Conservation (phyloP, 768 basidiomycete genomes). For the Psilocybe azurescens region DNA sequence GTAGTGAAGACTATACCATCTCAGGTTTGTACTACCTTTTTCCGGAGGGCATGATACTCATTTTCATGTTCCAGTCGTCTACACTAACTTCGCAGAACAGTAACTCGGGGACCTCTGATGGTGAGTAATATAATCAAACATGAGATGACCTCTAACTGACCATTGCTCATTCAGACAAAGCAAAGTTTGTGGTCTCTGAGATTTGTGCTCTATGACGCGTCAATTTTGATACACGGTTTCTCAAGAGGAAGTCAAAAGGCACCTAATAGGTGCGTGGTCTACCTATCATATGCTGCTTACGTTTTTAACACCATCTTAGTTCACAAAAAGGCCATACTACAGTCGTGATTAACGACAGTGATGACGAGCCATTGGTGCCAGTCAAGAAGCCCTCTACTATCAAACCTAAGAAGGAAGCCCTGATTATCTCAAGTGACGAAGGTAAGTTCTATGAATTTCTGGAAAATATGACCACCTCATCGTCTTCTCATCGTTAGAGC, state of each 20-base stretch:
- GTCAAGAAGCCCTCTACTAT: slow-evolving; percentile 18
- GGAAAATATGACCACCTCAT: not conserved
- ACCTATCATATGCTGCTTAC: not conserved
- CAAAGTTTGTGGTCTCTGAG: slow-evolving; percentile 5
- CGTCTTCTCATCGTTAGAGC: slow-evolving; percentile 5
- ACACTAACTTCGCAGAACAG: slow-evolving; percentile 21
- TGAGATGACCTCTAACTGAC: not conserved
- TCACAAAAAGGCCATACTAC: slow-evolving; percentile 4
- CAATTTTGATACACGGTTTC: not conserved
- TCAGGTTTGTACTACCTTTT: slow-evolving; percentile 14
- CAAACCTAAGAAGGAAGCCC: slow-evolving; percentile 13
- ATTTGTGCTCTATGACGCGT: not conserved
- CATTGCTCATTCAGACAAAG: slow-evolving; percentile 4
- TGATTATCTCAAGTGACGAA: slow-evolving; percentile 40
- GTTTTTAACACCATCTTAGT: slow-evolving; percentile 1
- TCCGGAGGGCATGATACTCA: slow-evolving; percentile 6
- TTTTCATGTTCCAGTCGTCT: slow-evolving; percentile 8
- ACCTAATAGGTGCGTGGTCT: slow-evolving; percentile 2
- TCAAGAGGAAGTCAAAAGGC: slow-evolving; percentile 8
- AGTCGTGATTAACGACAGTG: slow-evolving; percentile 30
- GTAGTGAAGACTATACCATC: slow-evolving; percentile 20
- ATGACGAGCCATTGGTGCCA: slow-evolving; percentile 31
- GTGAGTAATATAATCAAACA: not conserved
- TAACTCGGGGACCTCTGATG: not conserved
- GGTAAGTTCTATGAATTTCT: slow-evolving; percentile 13